Base-by-base conservation (phyloP, 2,329 filamentous ascomycete genomes). In the Alternaria sp. region DNA sequence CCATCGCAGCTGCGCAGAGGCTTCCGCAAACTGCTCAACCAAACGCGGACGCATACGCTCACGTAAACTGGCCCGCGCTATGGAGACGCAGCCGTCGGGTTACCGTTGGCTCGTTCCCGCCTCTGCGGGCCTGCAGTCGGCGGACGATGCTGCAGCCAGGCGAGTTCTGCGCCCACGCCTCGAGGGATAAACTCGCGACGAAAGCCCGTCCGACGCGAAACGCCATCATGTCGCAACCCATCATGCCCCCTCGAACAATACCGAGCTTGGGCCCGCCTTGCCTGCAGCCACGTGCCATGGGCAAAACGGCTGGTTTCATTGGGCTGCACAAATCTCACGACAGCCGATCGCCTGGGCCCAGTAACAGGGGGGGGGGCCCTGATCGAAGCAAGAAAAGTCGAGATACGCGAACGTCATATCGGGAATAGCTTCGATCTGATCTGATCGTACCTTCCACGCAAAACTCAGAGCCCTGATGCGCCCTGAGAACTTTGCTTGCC, bases 371-470 rank as follows among this genome's bases (percentile, higher is more conserved):
- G 60, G 34, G 17, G 44, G 3, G 34, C 45, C 52, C 52, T 49
- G 39, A 40, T 26, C 7, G 28, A 13, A 24, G 3, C 21, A 11
- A 13, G 13, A 41, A 42, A 29, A 23, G 24, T 24, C 17, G 36
- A 66, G 63, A 66, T 66, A 66, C 55, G 63, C 63, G 63, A 66
- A 37, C 6, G 17, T 17, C 33, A 14, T 14, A 59, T 61, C 46
- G 26, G 56, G 61, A 10, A 23, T 66, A 63, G 63, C 53, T 7
- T 31, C 61, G 61, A 63, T 66, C 55, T 53, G 33, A 59, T 61
- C 52, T 53, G 33, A 59, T 61, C 52, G 31, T 51, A 53, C 44
- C 33, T 45, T 33, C 48, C 44, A 28, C 51, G 6, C 37, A 26
- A 21, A 21, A 17, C 42, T 52, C 45, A 14, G 48, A 48, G 26